phyloP scores from a whole-genome alignment of 129 eudicot genomes.

The Artemisia argyi region DNA sequence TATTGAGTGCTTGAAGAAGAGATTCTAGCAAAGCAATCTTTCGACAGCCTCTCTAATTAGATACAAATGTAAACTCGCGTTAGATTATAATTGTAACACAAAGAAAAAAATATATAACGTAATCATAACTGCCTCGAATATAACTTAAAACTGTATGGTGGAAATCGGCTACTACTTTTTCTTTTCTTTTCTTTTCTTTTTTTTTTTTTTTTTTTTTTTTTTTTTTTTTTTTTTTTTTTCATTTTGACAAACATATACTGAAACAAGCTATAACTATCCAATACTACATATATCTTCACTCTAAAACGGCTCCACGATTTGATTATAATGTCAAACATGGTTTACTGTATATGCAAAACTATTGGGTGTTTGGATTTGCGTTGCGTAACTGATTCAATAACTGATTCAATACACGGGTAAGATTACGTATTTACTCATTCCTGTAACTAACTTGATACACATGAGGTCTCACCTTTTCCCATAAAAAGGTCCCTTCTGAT shows the following conservation, averaged over 20 bases:
- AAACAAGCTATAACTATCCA: neutral
- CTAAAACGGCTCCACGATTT: neutral
- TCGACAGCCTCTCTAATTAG: constrained; percentile 42
- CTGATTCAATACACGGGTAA: too few relatives aligned
- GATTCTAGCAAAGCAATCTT: constrained; percentile 65
- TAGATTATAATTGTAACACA: neutral
- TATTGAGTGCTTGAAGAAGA: constrained; percentile 56
- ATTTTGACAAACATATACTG: neutral
- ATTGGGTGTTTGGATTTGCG: too few relatives aligned
- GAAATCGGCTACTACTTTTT: too few relatives aligned
- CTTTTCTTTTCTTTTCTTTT: too few relatives aligned
- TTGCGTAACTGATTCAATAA: neutral
- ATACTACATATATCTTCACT: neutral
- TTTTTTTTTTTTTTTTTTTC: too few relatives aligned
- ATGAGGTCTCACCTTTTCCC: too few relatives aligned
- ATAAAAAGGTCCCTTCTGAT: too few relatives aligned
- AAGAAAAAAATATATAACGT: neutral
- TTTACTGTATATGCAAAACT: neutral
- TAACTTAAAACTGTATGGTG: too few relatives aligned
- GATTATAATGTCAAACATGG: constrained; percentile 3
- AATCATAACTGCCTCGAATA: neutral
- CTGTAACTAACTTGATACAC: too few relatives aligned
- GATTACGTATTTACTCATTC: too few relatives aligned
- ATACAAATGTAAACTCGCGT: constrained; percentile 21
- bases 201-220: too few relatives aligned